Percentiles rank a stretch among this genome's conserved stretches.
Conservation (phyloP, 148 eudicot genomes). For the Pouteria glomerata region DNA sequence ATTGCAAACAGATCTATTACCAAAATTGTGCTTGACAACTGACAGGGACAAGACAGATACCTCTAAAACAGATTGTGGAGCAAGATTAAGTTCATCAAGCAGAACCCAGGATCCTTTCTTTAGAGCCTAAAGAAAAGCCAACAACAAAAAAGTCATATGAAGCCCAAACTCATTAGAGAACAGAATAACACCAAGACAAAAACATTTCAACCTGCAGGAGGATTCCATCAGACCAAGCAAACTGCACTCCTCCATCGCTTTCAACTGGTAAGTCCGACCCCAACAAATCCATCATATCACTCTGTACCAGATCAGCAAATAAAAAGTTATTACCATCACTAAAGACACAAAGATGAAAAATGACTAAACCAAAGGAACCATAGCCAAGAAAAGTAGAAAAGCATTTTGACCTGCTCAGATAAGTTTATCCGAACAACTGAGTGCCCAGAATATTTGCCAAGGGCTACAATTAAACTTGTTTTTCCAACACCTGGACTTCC, state of each 20-base stretch:
- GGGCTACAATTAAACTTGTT: constrained; percentile 78
- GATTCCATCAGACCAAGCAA: constrained; percentile 99
- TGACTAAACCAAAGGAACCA: constrained; percentile 3
- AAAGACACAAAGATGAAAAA: not conserved
- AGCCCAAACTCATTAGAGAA: constrained; percentile 7
- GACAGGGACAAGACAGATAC: constrained; percentile 21
- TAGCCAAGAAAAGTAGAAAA: constrained; percentile 3
- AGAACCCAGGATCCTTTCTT: constrained; percentile 94
- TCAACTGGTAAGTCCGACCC: constrained; percentile 97
- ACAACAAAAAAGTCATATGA: constrained; percentile 1
- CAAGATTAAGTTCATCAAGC: constrained; percentile 94
- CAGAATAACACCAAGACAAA: not conserved
- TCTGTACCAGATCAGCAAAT: constrained; percentile 41
- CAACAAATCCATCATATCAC: constrained; percentile 95
- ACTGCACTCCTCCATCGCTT: constrained; percentile 82
- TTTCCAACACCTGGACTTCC: constrained; percentile 99
- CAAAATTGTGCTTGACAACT: not conserved
- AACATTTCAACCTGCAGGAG: constrained; percentile 62
- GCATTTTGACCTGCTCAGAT: constrained; percentile 85
- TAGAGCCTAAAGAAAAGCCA: constrained; percentile 54
- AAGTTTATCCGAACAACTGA: constrained; percentile 86
- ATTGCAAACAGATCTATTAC: not conserved
- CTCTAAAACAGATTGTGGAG: constrained; percentile 98
- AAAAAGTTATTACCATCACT: not conserved
- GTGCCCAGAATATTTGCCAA: constrained; percentile 88